Evolutionary conservation across 345 rosid species (phyloP).

Genomic region (Adansonia digitata): DNA sequence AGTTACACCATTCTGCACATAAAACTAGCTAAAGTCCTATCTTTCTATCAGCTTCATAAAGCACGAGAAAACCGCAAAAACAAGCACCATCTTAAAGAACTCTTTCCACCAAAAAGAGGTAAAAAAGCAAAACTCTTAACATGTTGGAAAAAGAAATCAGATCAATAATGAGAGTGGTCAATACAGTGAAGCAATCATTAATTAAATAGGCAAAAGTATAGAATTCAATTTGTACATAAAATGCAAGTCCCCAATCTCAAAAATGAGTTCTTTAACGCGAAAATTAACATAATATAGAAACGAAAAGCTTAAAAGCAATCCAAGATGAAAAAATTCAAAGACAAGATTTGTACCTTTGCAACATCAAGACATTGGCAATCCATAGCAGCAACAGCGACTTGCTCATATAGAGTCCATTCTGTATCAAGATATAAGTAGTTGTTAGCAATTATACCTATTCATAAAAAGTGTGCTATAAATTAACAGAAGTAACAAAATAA

Average conservation of each 20-base stretch:
- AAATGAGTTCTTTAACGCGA: not conserved
- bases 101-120: not conserved
- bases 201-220: not conserved
- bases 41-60: not conserved
- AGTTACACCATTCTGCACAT: not conserved
- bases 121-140: not conserved
- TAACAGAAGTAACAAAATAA: not conserved
- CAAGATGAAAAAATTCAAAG: not conserved
- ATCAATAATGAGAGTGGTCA: not conserved
- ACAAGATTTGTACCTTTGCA: constrained; percentile 59
- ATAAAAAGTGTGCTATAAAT: not conserved
- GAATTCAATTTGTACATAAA: not conserved
- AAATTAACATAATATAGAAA: not conserved
- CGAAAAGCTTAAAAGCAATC: not conserved
- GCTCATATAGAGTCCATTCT: constrained; percentile 96
- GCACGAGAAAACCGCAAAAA: not conserved
- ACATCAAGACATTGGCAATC: constrained; percentile 78
- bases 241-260: not conserved
- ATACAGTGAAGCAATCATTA: not conserved
- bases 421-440: constrained; percentile 16
- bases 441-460: not conserved
- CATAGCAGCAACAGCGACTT: constrained; percentile 94
- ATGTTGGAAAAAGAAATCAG: not conserved
- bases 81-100: not conserved
- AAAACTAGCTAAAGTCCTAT: not conserved